Evolutionary conservation across 2,329 filamentous ascomycete genomes (phyloP).

Genomic region (Boeremia lycopersici): DNA sequence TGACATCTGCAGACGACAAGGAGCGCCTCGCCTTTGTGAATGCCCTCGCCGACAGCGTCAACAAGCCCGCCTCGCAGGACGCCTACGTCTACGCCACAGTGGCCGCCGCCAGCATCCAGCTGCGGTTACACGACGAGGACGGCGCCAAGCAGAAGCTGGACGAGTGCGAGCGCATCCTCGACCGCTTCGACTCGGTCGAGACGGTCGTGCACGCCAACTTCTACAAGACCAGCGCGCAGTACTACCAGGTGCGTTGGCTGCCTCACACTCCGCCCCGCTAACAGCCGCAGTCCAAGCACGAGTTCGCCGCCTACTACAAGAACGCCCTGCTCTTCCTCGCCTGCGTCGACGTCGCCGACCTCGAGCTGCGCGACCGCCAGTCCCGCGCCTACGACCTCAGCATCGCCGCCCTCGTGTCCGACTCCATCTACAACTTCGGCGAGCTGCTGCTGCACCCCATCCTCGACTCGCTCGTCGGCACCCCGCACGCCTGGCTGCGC

Average conservation of each 20-base stretch:
- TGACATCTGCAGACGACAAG: constrained; percentile 70
- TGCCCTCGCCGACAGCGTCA: constrained; percentile 82
- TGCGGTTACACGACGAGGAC: constrained; percentile 78
- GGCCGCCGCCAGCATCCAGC: constrained; percentile 84
- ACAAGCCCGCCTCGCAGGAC: constrained; percentile 92
- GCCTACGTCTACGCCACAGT: constrained; percentile 94
- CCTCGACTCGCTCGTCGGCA: constrained; percentile 78
- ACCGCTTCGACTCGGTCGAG: constrained; percentile 93
- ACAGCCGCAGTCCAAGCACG: constrained; percentile 68
- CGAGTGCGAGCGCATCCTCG: constrained; percentile 83
- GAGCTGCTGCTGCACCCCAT: constrained; percentile 98
- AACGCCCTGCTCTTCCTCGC: constrained; percentile 97
- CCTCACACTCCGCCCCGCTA: neutral
- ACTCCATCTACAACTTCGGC: constrained; percentile 98
- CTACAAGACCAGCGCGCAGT: constrained; percentile 92
- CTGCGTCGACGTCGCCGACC: constrained; percentile 82
- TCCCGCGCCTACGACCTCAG: constrained; percentile 89
- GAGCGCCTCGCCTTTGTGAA: constrained; percentile 86
- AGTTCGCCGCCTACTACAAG: constrained; percentile 96
- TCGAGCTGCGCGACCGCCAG: constrained; percentile 76
- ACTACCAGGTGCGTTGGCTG: constrained; percentile 79
- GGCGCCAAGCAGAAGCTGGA: constrained; percentile 86
- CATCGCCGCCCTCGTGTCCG: constrained; percentile 89
- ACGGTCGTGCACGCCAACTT: constrained; percentile 94
- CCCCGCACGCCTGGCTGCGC: constrained; percentile 83